Base-by-base conservation (phyloP, 2,329 filamentous ascomycete genomes). In the Ophiostoma montium region DNA sequence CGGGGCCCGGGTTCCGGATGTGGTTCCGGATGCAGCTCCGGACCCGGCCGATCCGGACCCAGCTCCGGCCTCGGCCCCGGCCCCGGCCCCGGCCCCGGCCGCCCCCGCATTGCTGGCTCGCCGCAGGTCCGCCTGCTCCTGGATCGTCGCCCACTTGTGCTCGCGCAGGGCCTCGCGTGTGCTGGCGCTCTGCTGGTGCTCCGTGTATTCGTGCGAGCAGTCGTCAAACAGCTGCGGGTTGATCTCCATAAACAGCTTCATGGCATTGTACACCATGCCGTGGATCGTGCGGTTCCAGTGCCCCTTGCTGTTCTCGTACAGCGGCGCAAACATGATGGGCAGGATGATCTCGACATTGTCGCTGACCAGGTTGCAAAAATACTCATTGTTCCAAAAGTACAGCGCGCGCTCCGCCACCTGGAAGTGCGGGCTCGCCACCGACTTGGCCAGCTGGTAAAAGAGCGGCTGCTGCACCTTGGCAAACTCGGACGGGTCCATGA, bases 311-410 rank as follows among this genome's bases (percentile, higher is more conserved):
- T 98, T 98, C 66, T 98, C 92, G 60, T 95, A 98, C 30, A 98
- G 74, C 2, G 92, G 90, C 23, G 90, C 89, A 68, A 98, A 98
- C 92, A 98, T 98, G 63, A 98, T 98, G 3, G 92, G 92, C 41
- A 98, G 73, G 59, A 98, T 98, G 43, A 95, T 90, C 61, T 96
- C 90, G 49, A 98, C 92, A 60, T 98, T 98, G 68, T 98, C 92
- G 70, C 89, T 95, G 57, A 98, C 92, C 52, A 98, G 74, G 62
- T 96, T 98, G 73, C 92, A 98, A 69, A 98, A 98, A 65, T 98
- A 98, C 65, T 98, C 92, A 62, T 98, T 98, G 73, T 98, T 98
- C 92, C 92, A 98, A 71, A 98, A 98, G 69, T 98, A 98, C 27
- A 98, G 75, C 5, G 92, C 92, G 56, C 92, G 81, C 69, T 98